Base-by-base conservation (phyloP, 2,329 filamentous ascomycete genomes). In the Sclerotinia sclerotiorum region DNA sequence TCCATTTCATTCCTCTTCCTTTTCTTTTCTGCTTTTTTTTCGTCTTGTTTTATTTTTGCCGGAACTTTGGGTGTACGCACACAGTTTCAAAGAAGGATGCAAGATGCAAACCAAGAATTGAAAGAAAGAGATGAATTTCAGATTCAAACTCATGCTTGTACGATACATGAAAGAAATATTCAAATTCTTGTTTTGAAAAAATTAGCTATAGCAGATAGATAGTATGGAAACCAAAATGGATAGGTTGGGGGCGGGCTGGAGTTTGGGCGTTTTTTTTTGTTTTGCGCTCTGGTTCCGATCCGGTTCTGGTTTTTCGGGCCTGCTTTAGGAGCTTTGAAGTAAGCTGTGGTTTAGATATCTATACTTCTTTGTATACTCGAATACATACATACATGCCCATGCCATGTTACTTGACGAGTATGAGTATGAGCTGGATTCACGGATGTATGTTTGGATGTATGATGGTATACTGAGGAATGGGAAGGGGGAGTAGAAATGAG, bases 211-310 rank as follows among this genome's bases (percentile, higher is more conserved):
- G 42, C 56, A 60, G 42, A 46, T 60, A 32, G 13, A 49, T 24
- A 24, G 44, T 29, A 49, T 49, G 58, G 58, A 49, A 49, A 49
- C 19, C 15, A 62, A 62, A 62, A 62, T 49, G 58, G 58, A 29
- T 32, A 49, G 27, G 49, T 17, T 24, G 8, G 44, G 19, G 8
- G 54, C 21, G 32, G 21, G 13, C 4, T 39, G 55, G 55, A 57
- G 55, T 32, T 57, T 39, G 10, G 55, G 55, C 55, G 55, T 57
- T 57, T 39, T 56, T 39, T 17, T 4, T 17, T 42, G 39, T 42
- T 42, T 42, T 42, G 2, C 13, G 39, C 15, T 42, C 13, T 42
- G 39, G 13, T 42, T 42, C 39, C 3, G 39, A 15, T 42, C 39
- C 13, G 39, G 13, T 17, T 17, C 39, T 17, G 39, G 39, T 42